These are phyloP conservation scores for Claviceps maximensis DNA, from an alignment of 2,329 filamentous ascomycete genomes.

Conservation along the genomic window DNA sequence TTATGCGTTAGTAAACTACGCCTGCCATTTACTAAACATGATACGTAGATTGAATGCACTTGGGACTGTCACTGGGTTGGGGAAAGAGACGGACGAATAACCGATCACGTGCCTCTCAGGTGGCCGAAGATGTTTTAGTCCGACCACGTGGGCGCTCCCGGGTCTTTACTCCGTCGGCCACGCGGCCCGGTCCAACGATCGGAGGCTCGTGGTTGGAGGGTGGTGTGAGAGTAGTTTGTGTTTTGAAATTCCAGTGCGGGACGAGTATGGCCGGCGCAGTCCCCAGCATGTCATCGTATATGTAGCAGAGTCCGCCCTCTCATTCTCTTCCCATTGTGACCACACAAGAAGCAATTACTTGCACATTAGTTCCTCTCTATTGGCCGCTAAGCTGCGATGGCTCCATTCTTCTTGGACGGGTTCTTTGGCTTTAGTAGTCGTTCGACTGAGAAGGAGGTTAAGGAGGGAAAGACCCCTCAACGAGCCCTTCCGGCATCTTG, in stretches of 20 bases:
- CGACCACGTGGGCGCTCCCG: conserved; percentile 8
- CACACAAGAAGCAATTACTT: background rate
- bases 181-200: background rate
- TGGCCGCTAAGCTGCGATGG: background rate
- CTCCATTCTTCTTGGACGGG: conserved; percentile 18
- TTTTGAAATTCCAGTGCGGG: background rate
- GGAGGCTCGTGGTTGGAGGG: background rate
- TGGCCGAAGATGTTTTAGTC: background rate
- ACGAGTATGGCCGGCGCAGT: background rate
- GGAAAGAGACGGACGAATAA: too few species aligned
- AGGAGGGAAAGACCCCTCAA: conserved; percentile 10
- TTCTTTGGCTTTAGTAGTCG: conserved; percentile 25
- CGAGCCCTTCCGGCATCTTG: conserved; percentile 34
- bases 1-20: too few species aligned
- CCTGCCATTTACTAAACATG: too few species aligned
- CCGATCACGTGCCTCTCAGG: conserved; percentile 4
- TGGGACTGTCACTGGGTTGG: too few species aligned
- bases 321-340: background rate
- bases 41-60: too few species aligned
- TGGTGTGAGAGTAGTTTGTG: background rate
- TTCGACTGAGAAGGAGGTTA: conserved; percentile 13
- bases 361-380: background rate
- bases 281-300: background rate
- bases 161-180: background rate
- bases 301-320: background rate